phyloP scores from a whole-genome alignment of 2,329 filamentous ascomycete species.

The Sphaerulina populicola region DNA sequence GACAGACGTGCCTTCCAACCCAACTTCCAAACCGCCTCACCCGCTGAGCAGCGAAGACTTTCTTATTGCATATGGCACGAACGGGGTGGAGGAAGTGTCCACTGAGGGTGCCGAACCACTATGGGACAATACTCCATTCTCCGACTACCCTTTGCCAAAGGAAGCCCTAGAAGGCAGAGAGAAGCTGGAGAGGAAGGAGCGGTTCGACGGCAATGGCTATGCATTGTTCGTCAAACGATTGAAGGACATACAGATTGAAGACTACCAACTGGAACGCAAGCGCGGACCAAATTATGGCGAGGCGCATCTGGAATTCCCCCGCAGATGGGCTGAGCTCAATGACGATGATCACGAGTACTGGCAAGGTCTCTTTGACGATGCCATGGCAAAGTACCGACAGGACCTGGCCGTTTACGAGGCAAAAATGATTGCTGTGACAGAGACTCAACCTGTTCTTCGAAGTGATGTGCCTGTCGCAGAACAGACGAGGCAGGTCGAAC shows the following conservation, averaged over 20 bases:
- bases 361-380: slow-evolving; percentile 26
- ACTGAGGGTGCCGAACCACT: slow-evolving; percentile 19
- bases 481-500: slow-evolving; percentile 22
- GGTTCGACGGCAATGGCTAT: slow-evolving; percentile 26
- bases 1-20: slow-evolving; percentile 27
- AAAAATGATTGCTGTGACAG: slow-evolving; percentile 24
- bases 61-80: slow-evolving; percentile 27
- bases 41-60: slow-evolving; percentile 26
- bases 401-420: slow-evolving; percentile 28
- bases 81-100: slow-evolving; percentile 19
- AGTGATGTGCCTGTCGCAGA: slow-evolving; percentile 18
- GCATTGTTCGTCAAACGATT: slow-evolving; percentile 25
- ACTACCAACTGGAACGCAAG: slow-evolving; percentile 22
- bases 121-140: slow-evolving; percentile 21
- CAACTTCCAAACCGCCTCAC: slow-evolving; percentile 21
- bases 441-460: slow-evolving; percentile 22
- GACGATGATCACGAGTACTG: slow-evolving; percentile 24
- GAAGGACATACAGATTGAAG: slow-evolving; percentile 19
- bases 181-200: slow-evolving; percentile 8
- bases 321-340: slow-evolving; percentile 24
- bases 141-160: slow-evolving; percentile 19
- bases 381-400: slow-evolving; percentile 24
- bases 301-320: slow-evolving; percentile 25
- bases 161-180: slow-evolving; percentile 19
- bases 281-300: slow-evolving; percentile 26